Base-by-base conservation (phyloP, 1,139 yeast species). In the Candida pseudocylindracea region DNA sequence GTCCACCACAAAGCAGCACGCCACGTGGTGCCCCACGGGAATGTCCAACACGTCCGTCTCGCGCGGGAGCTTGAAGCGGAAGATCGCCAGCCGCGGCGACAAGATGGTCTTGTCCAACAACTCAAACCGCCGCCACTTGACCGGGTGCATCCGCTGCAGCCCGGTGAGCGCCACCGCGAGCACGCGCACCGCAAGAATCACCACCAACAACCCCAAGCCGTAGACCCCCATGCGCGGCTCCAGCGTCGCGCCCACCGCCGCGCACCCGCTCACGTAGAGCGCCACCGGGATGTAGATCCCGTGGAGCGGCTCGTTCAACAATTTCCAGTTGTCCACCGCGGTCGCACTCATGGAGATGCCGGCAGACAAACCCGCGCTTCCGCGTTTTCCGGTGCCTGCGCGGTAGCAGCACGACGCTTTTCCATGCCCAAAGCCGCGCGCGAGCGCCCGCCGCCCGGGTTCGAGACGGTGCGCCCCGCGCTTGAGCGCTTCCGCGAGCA, bases 1-100 rank as follows among this genome's bases (percentile, higher is more conserved):
- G 37, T 68, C 67, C 31, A 71, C 49, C 24, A 49, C 49, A 35
- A 68, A 59, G 37, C 62, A 62, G 45, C 72, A 65, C n/a, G 76
- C 78, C 33, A 76, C 57, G 46, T 74, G 79, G 45, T 72, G 78
- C 12, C 91, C 91, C 26, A 76, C 65, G 24, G 85, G 83, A 33
- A 74, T 58, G 36, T 68, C 60, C 42, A 76, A 56, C 8, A 64
- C 59, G 45, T 74, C 83, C 33, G 66, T 63, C 7, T 67, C 70
- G 35, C 68, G 61, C 38, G 56, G 55, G 43, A 76, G 56, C 44
- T 67, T 69, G 54, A 76, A 76, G 36, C 88, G 58, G 48, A 75
- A 76, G 38, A 76, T 72, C 31, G 83, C 83, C 5, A 73, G 51
- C 51, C 75, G 71, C 42, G 63, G 70, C 12, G 75, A 67, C 36